These are phyloP conservation scores for Pholiota conissans DNA, from an alignment of 768 basidiomycete species.

Conservation along the genomic window DNA sequence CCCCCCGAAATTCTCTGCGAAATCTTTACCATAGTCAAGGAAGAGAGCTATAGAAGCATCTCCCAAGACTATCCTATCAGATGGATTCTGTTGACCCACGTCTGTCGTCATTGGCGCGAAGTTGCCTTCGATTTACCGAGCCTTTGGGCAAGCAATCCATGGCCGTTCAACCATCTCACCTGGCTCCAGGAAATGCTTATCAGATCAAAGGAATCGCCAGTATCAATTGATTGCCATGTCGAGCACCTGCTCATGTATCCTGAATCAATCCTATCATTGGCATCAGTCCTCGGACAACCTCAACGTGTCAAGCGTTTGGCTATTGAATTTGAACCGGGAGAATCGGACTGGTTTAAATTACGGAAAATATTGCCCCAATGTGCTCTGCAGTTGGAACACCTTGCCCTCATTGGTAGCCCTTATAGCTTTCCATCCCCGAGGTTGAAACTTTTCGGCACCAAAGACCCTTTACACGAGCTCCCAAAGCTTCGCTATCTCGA, in stretches of 20 bases:
- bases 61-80: no score
- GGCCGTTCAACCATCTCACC: neutral
- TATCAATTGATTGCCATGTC: neutral
- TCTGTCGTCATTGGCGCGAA: neutral
- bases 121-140: neutral
- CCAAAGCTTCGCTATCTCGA: neutral
- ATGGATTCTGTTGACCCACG: neutral
- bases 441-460: neutral
- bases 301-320: neutral
- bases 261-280: neutral
- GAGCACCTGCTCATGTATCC: no score
- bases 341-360: neutral
- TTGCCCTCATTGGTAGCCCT: neutral
- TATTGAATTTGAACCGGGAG: neutral
- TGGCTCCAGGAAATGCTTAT: neutral
- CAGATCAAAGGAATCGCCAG: neutral
- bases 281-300: neutral
- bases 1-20: conserved; percentile 42
- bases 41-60: no score
- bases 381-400: neutral
- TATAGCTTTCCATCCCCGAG: no score
- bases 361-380: neutral
- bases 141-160: neutral
- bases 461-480: neutral
- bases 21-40: conserved; percentile 27